phyloP scores from a whole-genome alignment of 805 yeast genomes.

The Ascoidea asiatica region DNA sequence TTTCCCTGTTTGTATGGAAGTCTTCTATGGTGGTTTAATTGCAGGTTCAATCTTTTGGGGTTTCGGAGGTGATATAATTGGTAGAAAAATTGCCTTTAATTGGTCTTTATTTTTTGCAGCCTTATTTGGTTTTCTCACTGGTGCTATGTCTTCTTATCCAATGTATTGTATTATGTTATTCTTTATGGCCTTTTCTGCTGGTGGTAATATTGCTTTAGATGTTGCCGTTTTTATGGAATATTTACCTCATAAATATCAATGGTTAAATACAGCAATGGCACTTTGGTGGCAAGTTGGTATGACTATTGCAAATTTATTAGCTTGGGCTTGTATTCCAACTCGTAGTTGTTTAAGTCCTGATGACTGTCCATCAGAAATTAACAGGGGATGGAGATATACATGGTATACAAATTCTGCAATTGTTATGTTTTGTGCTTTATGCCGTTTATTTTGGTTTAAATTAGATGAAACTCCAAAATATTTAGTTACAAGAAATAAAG shows the following conservation, averaged over 20 bases:
- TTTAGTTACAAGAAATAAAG: slow-evolving; percentile 36
- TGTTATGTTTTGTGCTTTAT: slow-evolving; percentile 32
- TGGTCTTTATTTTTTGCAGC: slow-evolving; percentile 32
- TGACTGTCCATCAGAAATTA: slow-evolving; percentile 29
- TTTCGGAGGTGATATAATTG: slow-evolving; percentile 38
- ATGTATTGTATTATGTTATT: slow-evolving; percentile 36
- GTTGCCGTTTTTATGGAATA: slow-evolving; percentile 39
- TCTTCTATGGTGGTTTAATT: slow-evolving; percentile 36
- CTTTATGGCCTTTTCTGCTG: slow-evolving; percentile 31
- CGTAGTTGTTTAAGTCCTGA: slow-evolving; percentile 29
- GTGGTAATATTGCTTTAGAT: slow-evolving; percentile 45
- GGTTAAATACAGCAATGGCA: slow-evolving; percentile 38
- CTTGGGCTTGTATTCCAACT: slow-evolving; percentile 43
- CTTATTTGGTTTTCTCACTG: slow-evolving; percentile 37
- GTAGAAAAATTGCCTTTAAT: slow-evolving; percentile 39
- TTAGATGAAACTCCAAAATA: slow-evolving; percentile 46
- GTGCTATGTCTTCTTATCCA: slow-evolving; percentile 35
- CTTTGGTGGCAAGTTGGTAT: slow-evolving; percentile 56
- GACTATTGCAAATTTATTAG: slow-evolving; percentile 33
- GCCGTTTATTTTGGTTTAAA: slow-evolving; percentile 29
- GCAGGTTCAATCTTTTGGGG: slow-evolving; percentile 44
- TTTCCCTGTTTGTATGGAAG: slow-evolving; percentile 30
- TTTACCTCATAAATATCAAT: slow-evolving; percentile 36
- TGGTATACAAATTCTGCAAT: slow-evolving; percentile 43
- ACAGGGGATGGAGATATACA: slow-evolving; percentile 52